Conservation (phyloP, 495 filamentous ascomycete species). For the Annulohypoxylon stygium region DNA sequence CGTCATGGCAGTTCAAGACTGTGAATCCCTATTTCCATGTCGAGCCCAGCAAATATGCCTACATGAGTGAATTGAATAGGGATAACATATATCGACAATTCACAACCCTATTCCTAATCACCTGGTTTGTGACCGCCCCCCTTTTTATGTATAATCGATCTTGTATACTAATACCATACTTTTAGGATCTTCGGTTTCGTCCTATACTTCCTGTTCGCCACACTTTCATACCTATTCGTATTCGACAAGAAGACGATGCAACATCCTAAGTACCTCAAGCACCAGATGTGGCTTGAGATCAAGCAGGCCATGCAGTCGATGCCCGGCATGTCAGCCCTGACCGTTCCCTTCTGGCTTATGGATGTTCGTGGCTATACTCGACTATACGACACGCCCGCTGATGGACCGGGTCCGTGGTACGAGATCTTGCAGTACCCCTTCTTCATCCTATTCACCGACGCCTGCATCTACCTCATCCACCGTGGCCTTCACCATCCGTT, state of each 20-base stretch:
- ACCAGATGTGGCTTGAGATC: slow-evolving; percentile 92
- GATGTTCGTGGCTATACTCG: slow-evolving; percentile 90
- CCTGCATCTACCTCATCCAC: slow-evolving; percentile 95
- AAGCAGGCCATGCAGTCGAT: slow-evolving; percentile 78
- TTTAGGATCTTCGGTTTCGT: slow-evolving; percentile 85
- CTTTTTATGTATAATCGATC: slow-evolving; percentile 12
- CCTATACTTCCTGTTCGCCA: slow-evolving; percentile 86
- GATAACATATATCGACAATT: slow-evolving; percentile 85
- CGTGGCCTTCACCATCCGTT: slow-evolving; percentile 85
- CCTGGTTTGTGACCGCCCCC: slow-evolving; percentile 74
- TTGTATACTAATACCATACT: slow-evolving; percentile 33
- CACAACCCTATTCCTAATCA: slow-evolving; percentile 82
- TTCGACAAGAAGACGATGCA: slow-evolving; percentile 92
- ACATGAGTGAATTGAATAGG: slow-evolving; percentile 81
- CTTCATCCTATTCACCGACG: slow-evolving; percentile 94
- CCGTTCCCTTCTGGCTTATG: slow-evolving; percentile 82
- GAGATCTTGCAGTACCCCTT: slow-evolving; percentile 89
- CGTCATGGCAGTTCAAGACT: slow-evolving; percentile 73
- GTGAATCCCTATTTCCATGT: slow-evolving; percentile 78
- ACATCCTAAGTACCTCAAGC: slow-evolving; percentile 95
- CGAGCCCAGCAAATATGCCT: slow-evolving; percentile 81
- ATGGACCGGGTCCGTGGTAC: slow-evolving; percentile 82
- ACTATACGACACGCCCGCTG: slow-evolving; percentile 81
- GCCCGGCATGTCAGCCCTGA: slow-evolving; percentile 87
- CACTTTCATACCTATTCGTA: slow-evolving; percentile 89